phyloP scores from a whole-genome alignment of 2,329 filamentous ascomycete species.

The Pseudonectria buxi region DNA sequence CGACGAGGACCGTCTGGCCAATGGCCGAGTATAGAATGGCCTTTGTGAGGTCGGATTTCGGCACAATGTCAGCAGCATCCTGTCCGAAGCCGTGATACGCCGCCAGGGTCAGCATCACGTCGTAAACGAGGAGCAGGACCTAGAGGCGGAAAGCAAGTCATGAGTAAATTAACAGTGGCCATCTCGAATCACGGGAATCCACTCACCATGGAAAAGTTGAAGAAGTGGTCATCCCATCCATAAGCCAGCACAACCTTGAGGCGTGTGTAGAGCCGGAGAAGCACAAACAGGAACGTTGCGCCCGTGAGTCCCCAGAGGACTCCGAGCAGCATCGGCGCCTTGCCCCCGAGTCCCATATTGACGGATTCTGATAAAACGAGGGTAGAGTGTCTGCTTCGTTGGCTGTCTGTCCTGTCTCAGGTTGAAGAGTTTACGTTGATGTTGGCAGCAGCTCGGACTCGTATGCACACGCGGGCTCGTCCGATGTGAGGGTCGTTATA shows the following conservation, averaged over 20 bases:
- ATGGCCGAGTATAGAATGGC: conserved; percentile 23
- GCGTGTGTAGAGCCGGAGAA: conserved; percentile 29
- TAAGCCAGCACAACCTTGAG: conserved; percentile 18
- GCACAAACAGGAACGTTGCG: conserved; percentile 22
- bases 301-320: conserved; percentile 18
- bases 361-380: no score
- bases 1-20: conserved; percentile 26
- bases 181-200: conserved; percentile 15
- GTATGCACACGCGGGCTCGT: no score
- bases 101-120: conserved; percentile 22
- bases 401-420: no score
- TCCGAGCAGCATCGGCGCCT: conserved; percentile 12
- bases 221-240: conserved; percentile 27
- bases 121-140: conserved; percentile 7
- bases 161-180: background rate
- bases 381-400: no score
- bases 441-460: no score
- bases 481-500: no score
- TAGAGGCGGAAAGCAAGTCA: background rate
- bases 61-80: conserved; percentile 7
- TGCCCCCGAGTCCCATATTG: conserved; percentile 12
- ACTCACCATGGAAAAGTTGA: conserved; percentile 21
- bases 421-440: no score
- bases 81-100: conserved; percentile 26
- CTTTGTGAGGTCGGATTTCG: background rate